Percentiles rank a stretch among this genome's conserved stretches.
Evolutionary conservation across 2,329 filamentous ascomycete genomes (phyloP).

Genomic region (Cladosporium sp.): DNA sequence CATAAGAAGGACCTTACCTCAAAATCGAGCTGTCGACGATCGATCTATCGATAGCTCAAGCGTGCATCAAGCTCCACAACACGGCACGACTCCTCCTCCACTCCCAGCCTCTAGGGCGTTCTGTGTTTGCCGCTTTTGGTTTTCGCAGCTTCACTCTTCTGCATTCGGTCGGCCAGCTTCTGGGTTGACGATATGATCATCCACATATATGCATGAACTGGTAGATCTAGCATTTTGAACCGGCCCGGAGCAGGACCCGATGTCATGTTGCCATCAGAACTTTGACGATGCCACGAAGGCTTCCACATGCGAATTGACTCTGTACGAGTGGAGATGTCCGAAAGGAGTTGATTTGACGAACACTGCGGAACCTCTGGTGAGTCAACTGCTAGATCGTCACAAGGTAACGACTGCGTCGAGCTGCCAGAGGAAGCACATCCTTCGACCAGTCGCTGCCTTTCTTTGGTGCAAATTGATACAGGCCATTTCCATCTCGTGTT

Average conservation of each 20-base stretch:
- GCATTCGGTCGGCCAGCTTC: neutral
- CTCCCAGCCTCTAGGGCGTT: neutral
- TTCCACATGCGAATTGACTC: neutral
- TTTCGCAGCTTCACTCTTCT: neutral
- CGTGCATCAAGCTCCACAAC: slow-evolving; percentile 6
- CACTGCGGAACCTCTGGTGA: neutral
- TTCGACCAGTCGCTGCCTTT: neutral
- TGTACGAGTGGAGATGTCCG: neutral
- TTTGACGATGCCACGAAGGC: neutral
- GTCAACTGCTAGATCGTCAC: neutral
- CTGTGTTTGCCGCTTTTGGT: neutral
- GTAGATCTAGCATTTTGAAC: neutral
- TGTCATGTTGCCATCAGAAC: neutral
- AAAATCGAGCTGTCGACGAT: slow-evolving; percentile 1
- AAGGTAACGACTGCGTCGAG: neutral
- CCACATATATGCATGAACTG: neutral
- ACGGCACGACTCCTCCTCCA: neutral
- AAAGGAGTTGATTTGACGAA: neutral
- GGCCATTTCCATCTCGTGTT: neutral
- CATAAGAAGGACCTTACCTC: neutral
- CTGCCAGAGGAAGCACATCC: neutral
- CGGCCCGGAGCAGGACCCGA: neutral
- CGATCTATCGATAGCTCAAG: slow-evolving; percentile 1
- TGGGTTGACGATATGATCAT: neutral
- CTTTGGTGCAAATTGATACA: neutral